These are phyloP conservation scores for Colletotrichum eleusines DNA, from an alignment of 2,329 filamentous ascomycete genomes.

Conservation along the genomic window DNA sequence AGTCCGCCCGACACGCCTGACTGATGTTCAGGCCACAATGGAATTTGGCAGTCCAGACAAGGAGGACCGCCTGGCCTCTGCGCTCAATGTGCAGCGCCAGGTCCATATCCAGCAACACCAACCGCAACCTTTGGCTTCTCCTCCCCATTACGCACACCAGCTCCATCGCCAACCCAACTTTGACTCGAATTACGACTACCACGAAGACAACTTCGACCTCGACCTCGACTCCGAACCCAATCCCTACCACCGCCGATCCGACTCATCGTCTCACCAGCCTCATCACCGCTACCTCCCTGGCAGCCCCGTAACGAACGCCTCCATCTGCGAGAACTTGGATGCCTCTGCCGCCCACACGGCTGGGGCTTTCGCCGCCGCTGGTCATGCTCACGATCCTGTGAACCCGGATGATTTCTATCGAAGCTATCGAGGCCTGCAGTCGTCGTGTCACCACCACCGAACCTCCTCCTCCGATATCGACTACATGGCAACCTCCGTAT, in stretches of 20 bases:
- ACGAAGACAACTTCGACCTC: slow-evolving; percentile 48
- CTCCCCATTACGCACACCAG: slow-evolving; percentile 47
- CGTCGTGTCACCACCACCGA: slow-evolving; percentile 48
- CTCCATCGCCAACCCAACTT: slow-evolving; percentile 44
- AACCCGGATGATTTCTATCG: slow-evolving; percentile 70
- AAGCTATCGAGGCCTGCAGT: slow-evolving; percentile 57
- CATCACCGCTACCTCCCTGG: slow-evolving; percentile 45
- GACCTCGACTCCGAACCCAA: slow-evolving; percentile 46
- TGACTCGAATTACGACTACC: slow-evolving; percentile 45
- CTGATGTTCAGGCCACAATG: slow-evolving; percentile 63
- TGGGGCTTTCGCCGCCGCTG: slow-evolving; percentile 45
- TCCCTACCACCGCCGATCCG: slow-evolving; percentile 45
- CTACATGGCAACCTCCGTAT: slow-evolving; percentile 54
- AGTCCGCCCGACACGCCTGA: slow-evolving; percentile 57
- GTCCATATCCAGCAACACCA: slow-evolving; percentile 46
- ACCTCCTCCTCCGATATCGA: slow-evolving; percentile 45
- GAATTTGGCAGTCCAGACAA: slow-evolving; percentile 60
- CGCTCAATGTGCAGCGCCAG: slow-evolving; percentile 46
- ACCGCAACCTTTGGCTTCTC: slow-evolving; percentile 39
- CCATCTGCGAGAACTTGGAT: slow-evolving; percentile 37
- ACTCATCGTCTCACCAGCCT: slow-evolving; percentile 37
- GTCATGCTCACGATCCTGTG: slow-evolving; percentile 57
- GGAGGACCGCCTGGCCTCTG: slow-evolving; percentile 52
- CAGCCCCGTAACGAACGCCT: slow-evolving; percentile 43
- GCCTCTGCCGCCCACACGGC: slow-evolving; percentile 43